Base-by-base conservation (phyloP, 1,284 basidiomycete species). In the Marasmius fiardii region DNA sequence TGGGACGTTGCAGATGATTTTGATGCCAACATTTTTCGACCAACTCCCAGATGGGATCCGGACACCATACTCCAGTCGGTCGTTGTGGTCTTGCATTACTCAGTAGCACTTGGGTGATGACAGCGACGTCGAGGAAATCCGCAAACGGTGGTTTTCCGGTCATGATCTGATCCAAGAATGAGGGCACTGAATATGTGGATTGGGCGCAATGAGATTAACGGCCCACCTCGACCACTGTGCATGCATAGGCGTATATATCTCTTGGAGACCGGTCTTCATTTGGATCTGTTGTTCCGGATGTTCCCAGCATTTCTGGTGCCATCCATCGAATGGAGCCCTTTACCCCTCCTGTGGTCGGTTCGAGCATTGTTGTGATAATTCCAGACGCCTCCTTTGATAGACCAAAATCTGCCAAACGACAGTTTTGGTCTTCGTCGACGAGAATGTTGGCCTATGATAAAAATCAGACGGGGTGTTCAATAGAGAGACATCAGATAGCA, bases 141-240 rank as follows among this genome's bases (percentile, higher is more conserved):
- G n/a, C n/a, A n/a, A n/a, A n/a, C n/a, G n/a, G n/a, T n/a, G n/a
- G n/a, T n/a, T n/a, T n/a, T n/a, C n/a, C n/a, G n/a, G n/a, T n/a
- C n/a, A n/a, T n/a, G n/a, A n/a, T n/a, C n/a, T n/a, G n/a, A n/a
- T n/a, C n/a, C n/a, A n/a, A n/a, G n/a, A n/a, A n/a, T n/a, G n/a
- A n/a, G n/a, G n/a, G n/a, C n/a, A n/a, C n/a, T n/a, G n/a, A n/a
- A n/a, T n/a, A n/a, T n/a, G n/a, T 33, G 31, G 6, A 1, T 12
- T 26, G n/a, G 23, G 11, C 8, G 5, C n/a, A 5, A 43, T 35
- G 12, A 21, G 14, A 12, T 52, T n/a, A 21, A 37, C 24, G 11
- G 44, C 51, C 14, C 18, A 58, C 58, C 58, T 59, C 58, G 20
- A 53, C 16, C 12, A 59, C 48, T 4, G 58, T 59, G 35, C 58